Percentiles rank a stretch among this genome's conserved stretches.
These are phyloP conservation scores for Anthracocystis setariae DNA, from an alignment of 1,284 basidiomycete genomes.

Conservation along the genomic window DNA sequence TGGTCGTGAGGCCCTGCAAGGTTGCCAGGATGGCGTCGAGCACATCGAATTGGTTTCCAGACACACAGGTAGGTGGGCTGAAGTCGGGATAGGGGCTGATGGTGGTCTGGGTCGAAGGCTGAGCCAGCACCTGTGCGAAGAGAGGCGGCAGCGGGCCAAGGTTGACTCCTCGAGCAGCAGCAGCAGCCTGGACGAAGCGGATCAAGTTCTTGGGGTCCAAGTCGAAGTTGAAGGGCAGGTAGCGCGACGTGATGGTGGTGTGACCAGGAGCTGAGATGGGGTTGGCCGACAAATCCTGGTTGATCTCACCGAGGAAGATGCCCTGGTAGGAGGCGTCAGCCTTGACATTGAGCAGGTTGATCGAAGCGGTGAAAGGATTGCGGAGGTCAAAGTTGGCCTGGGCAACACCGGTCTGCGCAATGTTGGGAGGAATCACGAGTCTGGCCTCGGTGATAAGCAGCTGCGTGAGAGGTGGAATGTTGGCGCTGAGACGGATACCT, in stretches of 20 bases:
- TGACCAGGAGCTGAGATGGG: conserved; percentile 76
- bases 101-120: conserved; percentile 74
- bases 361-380: conserved; percentile 81
- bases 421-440: conserved; percentile 66
- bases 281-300: conserved; percentile 71
- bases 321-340: conserved; percentile 72
- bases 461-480: conserved; percentile 76
- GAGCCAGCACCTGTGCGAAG: conserved; percentile 74
- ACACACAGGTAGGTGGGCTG: conserved; percentile 71
- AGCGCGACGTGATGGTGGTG: conserved; percentile 74
- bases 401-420: conserved; percentile 59
- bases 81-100: conserved; percentile 71
- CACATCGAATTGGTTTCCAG: conserved; percentile 70
- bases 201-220: conserved; percentile 76
- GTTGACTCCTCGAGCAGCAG: conserved; percentile 73
- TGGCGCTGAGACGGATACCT: conserved; percentile 74
- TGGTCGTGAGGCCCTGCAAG: conserved; percentile 73
- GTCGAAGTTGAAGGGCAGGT: conserved; percentile 76
- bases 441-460: conserved; percentile 72
- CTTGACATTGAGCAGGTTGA: conserved; percentile 75
- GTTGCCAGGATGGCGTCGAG: conserved; percentile 75
- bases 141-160: conserved; percentile 75
- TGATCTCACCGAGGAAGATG: conserved; percentile 69
- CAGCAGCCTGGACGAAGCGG: conserved; percentile 72
- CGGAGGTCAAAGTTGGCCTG: conserved; percentile 69